Conservation (phyloP, 306 rosid species). For the Cajanus cajan region DNA sequence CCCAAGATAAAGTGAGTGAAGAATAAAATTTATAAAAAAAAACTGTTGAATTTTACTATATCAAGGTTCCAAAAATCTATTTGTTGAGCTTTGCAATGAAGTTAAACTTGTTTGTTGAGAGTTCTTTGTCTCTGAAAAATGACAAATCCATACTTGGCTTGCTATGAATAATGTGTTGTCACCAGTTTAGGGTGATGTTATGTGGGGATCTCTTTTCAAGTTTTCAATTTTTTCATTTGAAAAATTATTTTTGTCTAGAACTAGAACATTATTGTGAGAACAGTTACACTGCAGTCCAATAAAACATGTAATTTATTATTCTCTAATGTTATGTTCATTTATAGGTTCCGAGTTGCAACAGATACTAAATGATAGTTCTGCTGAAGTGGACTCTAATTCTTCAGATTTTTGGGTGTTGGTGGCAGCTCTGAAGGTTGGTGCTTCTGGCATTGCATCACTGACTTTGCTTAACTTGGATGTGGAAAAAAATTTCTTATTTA, state of each 20-base stretch:
- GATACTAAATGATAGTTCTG: slow-evolving; percentile 64
- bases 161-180: slow-evolving; percentile 2
- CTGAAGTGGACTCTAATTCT: slow-evolving; percentile 76
- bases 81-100: slow-evolving; percentile 14
- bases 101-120: slow-evolving; percentile 3
- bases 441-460: slow-evolving; percentile 19
- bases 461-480: slow-evolving; percentile 16
- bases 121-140: slow-evolving; percentile 13
- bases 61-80: slow-evolving; percentile 18
- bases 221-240: neutral
- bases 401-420: slow-evolving; percentile 95
- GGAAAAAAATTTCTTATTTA: neutral
- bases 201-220: neutral
- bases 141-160: slow-evolving; percentile 18
- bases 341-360: slow-evolving; percentile 64
- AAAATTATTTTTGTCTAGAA: neutral
- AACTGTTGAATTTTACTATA: neutral
- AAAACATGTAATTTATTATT: neutral
- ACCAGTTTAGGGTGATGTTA: slow-evolving; percentile 13
- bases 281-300: slow-evolving; percentile 8
- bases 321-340: slow-evolving; percentile 30
- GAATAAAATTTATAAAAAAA: slow-evolving; percentile 9
- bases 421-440: slow-evolving; percentile 88
- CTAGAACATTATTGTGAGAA: neutral
- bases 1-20: neutral